Evolutionary conservation across 2,329 filamentous ascomycete species (phyloP), one percentile per base, ranked within the genome.

Genomic region (Lachnellula cervina): DNA sequence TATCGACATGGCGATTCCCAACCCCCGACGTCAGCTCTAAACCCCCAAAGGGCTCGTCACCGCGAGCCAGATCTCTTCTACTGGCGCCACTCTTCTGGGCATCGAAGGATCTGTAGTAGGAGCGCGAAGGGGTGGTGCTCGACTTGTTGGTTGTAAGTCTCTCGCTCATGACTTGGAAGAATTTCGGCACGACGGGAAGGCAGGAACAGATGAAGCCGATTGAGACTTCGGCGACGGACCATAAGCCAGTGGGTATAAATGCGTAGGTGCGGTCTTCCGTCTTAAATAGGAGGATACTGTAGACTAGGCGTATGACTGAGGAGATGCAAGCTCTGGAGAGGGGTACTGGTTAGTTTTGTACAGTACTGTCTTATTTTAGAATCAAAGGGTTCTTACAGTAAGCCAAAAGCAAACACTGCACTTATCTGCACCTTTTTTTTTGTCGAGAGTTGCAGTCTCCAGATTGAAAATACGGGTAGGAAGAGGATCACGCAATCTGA

Each of bases 231-330:
- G 45, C 45, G 25, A 49, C 23, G 4, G 44, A 44, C n/a, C 52
- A 54, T 8, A 54, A 37, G 13, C 52, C 52, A 4, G 45, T 37
- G 7, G 52, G 23, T 4, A 54, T 44, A 8, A 54, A 42, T 2
- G 52, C 52, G 14, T 37, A 23, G 23, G 52, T 54, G 11, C 49
- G 52, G 45, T 54, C 46, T 34, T 54, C 14, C 9, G 52, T 54
- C 19, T 34, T n/a, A 38, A 54, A 54, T n/a, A 54, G 37, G 14
- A 49, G 37, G 46, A 54, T 37, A 9, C 48, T 54, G 25, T 54
- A 54, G 17, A 44, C 37, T 2, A 48, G 35, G 6, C 52, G 35
- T 11, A 19, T 46, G 17, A 54, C 43, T 2, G 45, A 49, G 7
- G 46, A 45, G 34, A 42, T n/a, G 11, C 52, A 54, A n/a, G 42